Conservation (phyloP, 2,329 filamentous ascomycete species). For the Hansfordia pulvinata region DNA sequence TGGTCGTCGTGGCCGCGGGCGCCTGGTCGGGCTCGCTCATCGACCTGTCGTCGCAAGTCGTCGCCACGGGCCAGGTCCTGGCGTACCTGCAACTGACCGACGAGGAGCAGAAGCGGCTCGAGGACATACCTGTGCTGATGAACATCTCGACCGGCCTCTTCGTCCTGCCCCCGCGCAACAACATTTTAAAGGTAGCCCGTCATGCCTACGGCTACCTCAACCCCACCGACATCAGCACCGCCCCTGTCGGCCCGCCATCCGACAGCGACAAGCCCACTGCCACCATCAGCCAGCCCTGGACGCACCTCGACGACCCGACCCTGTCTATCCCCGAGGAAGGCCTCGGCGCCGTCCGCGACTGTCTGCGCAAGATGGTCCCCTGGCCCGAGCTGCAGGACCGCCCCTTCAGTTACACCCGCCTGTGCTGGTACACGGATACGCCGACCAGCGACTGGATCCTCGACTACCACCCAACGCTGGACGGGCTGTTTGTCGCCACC, state of each 20-base stretch:
- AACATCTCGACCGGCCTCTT: constrained; percentile 62
- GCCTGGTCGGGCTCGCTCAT: constrained; percentile 75
- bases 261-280: background rate
- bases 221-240: constrained; percentile 21
- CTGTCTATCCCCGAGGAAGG: constrained; percentile 44
- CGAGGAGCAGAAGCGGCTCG: constrained; percentile 53
- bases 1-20: constrained; percentile 71
- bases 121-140: constrained; percentile 55
- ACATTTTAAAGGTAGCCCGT: constrained; percentile 54
- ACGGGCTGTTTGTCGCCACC: constrained; percentile 45
- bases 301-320: constrained; percentile 32
- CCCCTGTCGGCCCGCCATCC: constrained; percentile 9
- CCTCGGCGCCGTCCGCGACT: constrained; percentile 44
- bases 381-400: constrained; percentile 37
- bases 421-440: constrained; percentile 72
- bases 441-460: constrained; percentile 58
- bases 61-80: constrained; percentile 71
- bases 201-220: constrained; percentile 58
- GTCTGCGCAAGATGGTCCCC: constrained; percentile 51
- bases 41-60: constrained; percentile 61
- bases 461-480: constrained; percentile 50
- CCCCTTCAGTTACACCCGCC: constrained; percentile 45
- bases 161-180: constrained; percentile 53
- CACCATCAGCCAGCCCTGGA: constrained; percentile 24
- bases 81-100: constrained; percentile 64